These are phyloP conservation scores for Nymphaea colorata DNA, from an alignment of 164 flowering plant genomes.

Conservation along the genomic window DNA sequence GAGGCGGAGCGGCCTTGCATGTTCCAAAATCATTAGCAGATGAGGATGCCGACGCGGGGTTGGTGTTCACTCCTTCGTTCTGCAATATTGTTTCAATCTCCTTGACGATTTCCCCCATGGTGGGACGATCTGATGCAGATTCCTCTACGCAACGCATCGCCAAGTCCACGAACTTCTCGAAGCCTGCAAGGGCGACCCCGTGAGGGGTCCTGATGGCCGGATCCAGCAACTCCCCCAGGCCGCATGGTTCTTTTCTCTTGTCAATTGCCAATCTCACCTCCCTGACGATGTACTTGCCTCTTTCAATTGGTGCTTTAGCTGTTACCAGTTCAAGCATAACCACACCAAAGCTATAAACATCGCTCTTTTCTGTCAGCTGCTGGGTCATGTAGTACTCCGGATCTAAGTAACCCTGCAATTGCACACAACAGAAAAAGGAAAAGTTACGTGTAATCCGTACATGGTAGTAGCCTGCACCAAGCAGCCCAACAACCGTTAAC, in stretches of 20 bases:
- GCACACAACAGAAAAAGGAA: background rate
- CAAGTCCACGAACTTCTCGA: constrained; percentile 56
- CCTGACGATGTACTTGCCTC: constrained; percentile 81
- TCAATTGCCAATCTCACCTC: constrained; percentile 49
- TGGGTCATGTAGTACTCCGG: constrained; percentile 98
- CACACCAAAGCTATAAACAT: constrained; percentile 86
- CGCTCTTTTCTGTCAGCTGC: constrained; percentile 82
- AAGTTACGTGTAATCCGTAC: background rate
- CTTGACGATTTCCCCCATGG: constrained; percentile 78
- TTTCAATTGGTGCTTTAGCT: constrained; percentile 66
- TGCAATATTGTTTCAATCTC: constrained; percentile 57
- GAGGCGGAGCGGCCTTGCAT: constrained; percentile 20
- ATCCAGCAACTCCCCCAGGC: constrained; percentile 55
- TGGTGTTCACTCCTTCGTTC: constrained; percentile 56
- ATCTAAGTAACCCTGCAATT: constrained; percentile 80
- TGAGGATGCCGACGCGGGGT: constrained; percentile 71
- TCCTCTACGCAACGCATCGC: constrained; percentile 90
- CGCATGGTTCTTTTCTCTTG: constrained; percentile 29
- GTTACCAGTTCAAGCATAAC: constrained; percentile 85
- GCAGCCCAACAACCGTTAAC: no score
- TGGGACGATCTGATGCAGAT: constrained; percentile 70
- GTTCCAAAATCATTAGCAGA: constrained; percentile 71
- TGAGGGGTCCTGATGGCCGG: constrained; percentile 25
- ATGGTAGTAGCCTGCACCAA: no score
- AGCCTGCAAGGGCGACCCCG: constrained; percentile 29